These are phyloP conservation scores for Wallacemonas sp. DNA, from an alignment of 208 protist genomes.

Conservation along the genomic window DNA sequence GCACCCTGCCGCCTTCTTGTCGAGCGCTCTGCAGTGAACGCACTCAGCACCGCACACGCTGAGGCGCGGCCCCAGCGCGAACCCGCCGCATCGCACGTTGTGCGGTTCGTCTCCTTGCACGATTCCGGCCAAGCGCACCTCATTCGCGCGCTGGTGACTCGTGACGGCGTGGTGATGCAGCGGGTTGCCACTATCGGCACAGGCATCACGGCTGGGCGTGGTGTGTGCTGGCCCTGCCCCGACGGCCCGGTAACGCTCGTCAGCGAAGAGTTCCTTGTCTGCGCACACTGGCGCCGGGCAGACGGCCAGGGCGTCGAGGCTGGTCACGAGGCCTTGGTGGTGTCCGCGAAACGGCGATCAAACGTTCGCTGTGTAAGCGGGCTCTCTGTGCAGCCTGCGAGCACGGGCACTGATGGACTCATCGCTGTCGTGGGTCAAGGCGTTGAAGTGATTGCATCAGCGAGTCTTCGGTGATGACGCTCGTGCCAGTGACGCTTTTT, in stretches of 20 bases:
- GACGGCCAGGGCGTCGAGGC: not conserved
- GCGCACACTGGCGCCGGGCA: not conserved
- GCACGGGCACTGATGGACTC: not conserved
- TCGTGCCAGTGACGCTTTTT: too few species aligned
- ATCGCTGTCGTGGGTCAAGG: constrained; percentile 47
- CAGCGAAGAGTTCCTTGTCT: constrained; percentile 15
- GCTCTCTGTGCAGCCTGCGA: constrained; percentile 20
- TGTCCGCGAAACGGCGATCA: constrained; percentile 18
- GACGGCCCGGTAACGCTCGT: not conserved
- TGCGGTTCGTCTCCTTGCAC: constrained; percentile 26
- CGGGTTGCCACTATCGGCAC: constrained; percentile 22
- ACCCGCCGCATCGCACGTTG: not conserved
- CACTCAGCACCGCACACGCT: constrained; percentile 32
- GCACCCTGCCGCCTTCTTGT: not conserved
- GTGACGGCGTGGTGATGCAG: not conserved
- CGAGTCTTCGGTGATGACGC: too few species aligned
- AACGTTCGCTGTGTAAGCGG: constrained; percentile 76
- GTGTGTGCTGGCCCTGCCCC: constrained; percentile 36
- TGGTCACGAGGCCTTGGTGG: not conserved
- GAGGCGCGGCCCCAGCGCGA: not conserved
- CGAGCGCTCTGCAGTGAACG: constrained; percentile 56
- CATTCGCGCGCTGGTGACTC: not conserved
- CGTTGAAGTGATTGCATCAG: constrained; percentile 21
- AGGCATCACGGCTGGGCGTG: constrained; percentile 57
- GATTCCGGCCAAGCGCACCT: constrained; percentile 54